These are phyloP conservation scores for Metschnikowia kunwiensis DNA, from an alignment of 805 yeast species.

Conservation along the genomic window DNA sequence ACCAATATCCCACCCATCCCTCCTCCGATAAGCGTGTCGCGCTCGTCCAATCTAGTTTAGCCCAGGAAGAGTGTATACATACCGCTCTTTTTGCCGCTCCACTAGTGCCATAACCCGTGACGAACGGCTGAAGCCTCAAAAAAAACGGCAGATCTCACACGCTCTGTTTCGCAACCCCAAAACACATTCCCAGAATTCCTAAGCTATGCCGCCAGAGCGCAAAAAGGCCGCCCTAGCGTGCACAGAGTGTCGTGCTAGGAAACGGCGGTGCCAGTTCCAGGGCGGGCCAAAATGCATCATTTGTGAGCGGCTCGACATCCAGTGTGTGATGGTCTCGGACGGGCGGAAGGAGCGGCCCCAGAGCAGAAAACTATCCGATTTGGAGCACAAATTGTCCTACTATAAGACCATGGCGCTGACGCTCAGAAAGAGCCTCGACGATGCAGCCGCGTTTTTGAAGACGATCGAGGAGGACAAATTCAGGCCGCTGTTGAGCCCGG, in stretches of 20 bases:
- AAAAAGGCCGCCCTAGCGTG: conserved; percentile 12
- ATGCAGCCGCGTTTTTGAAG: conserved; percentile 1
- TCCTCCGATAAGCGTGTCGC: no score
- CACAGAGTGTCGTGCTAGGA: conserved; percentile 12
- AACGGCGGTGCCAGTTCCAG: conserved; percentile 6
- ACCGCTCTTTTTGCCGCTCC: no score
- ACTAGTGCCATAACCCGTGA: no score
- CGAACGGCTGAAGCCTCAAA: no score
- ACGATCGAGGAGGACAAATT: conserved; percentile 2
- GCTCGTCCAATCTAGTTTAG: no score
- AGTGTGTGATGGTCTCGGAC: conserved; percentile 10
- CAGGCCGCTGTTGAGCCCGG: background rate
- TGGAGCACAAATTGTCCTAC: conserved; percentile 7
- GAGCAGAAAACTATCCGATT: conserved; percentile 2
- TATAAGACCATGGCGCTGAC: conserved; percentile 4
- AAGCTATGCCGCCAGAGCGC: conserved; percentile 4
- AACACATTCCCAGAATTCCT: no score
- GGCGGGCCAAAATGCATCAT: conserved; percentile 6
- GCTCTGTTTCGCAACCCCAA: no score
- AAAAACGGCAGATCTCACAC: no score
- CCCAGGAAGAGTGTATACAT: no score
- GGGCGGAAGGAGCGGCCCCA: conserved; percentile 14
- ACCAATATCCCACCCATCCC: no score
- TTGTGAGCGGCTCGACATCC: conserved; percentile 8
- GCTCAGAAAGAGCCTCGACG: conserved; percentile 2